phyloP scores from a whole-genome alignment of 768 basidiomycete genomes.

The Hericium coralloides region DNA sequence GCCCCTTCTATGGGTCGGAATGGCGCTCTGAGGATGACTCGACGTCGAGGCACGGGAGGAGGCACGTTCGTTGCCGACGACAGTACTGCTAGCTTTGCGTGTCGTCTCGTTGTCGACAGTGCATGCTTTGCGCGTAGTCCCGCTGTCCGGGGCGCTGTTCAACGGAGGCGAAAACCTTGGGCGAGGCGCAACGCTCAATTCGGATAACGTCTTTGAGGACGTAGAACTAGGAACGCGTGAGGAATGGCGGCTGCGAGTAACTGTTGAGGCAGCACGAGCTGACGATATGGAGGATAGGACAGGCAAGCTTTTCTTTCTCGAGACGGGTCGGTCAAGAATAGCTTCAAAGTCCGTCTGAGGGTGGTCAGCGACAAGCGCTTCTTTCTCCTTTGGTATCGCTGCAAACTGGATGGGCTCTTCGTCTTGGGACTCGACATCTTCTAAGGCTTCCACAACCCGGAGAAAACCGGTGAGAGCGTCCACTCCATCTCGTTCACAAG shows the following conservation, averaged over 20 bases:
- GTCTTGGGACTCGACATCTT: background rate
- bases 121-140: background rate
- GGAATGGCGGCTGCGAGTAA: background rate
- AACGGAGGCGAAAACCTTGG: conserved; percentile 7
- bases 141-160: too few species aligned
- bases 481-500: conserved; percentile 7
- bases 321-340: background rate
- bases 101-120: conserved; percentile 3
- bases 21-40: conserved; percentile 9
- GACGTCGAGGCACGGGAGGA: conserved; percentile 12
- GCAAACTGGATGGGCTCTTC: background rate
- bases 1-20: background rate
- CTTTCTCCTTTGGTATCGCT: background rate
- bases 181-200: conserved; percentile 9
- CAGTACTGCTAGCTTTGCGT: conserved; percentile 15
- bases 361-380: background rate
- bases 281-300: background rate
- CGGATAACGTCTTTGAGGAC: conserved; percentile 1
- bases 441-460: conserved; percentile 6
- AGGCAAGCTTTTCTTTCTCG: background rate
- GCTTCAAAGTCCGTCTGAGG: background rate
- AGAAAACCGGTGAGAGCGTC: conserved; percentile 10
- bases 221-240: background rate
- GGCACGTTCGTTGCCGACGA: conserved; percentile 3
- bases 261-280: background rate